A percentile compares a stretch with the other conserved stretches of the same genome.
Conservation (phyloP, 129 eudicot species). For the Lonicera japonica region DNA sequence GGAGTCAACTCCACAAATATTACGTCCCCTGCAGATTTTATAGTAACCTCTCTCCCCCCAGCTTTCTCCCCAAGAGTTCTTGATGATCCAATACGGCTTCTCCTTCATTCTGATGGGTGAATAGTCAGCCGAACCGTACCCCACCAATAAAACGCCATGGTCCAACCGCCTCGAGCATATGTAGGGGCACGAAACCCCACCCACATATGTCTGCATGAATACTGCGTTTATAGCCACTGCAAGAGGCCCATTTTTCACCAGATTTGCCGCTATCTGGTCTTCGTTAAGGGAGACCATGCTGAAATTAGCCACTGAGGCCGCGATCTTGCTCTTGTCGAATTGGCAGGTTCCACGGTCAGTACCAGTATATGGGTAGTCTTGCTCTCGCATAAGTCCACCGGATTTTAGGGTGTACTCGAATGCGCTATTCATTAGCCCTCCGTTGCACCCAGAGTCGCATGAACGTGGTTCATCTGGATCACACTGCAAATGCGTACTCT, state of each 20-base stretch:
- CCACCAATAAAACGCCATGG: constrained; percentile 77
- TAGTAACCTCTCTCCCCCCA: constrained; percentile 78
- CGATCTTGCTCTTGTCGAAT: constrained; percentile 64
- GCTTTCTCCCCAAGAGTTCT: constrained; percentile 72
- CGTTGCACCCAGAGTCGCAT: constrained; percentile 75
- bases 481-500: constrained; percentile 35
- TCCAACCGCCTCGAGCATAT: constrained; percentile 58
- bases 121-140: constrained; percentile 64
- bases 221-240: constrained; percentile 86
- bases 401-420: constrained; percentile 71
- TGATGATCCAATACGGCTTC: constrained; percentile 83
- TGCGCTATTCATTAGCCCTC: constrained; percentile 83
- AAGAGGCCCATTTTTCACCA: constrained; percentile 84
- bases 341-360: constrained; percentile 64
- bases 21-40: constrained; percentile 64
- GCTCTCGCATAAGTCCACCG: constrained; percentile 78
- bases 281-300: constrained; percentile 71
- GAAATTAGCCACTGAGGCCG: constrained; percentile 66
- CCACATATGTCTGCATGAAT: constrained; percentile 70
- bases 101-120: constrained; percentile 57
- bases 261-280: constrained; percentile 83
- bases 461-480: constrained; percentile 75
- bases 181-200: constrained; percentile 84
- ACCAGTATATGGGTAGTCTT: constrained; percentile 78
- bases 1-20: constrained; percentile 75